Evolutionary conservation across 2,329 filamentous ascomycete species (phyloP).

Genomic region (Verticillium albo-atrum): DNA sequence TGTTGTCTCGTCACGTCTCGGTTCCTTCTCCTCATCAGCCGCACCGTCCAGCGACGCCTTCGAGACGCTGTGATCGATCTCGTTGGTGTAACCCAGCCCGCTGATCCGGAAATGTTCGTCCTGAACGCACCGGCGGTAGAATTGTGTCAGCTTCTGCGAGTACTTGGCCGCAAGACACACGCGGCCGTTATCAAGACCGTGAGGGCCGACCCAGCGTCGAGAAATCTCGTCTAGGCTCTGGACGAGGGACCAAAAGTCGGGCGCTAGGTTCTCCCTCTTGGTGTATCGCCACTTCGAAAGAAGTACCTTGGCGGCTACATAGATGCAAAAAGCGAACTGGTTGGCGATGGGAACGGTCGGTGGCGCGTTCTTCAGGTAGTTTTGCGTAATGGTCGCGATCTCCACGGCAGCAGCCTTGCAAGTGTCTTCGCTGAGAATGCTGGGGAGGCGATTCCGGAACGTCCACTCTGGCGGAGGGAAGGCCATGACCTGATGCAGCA

Average conservation of each 20-base stretch:
- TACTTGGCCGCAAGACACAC: conserved; percentile 11
- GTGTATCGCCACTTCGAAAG: conserved; percentile 25
- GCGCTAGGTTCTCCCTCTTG: conserved; percentile 10
- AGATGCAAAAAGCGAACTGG: conserved; percentile 39
- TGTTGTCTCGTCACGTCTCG: background rate
- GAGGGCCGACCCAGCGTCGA: conserved; percentile 13
- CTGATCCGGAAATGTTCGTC: conserved; percentile 8
- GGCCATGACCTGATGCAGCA: conserved; percentile 40
- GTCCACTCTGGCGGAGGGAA: conserved; percentile 31
- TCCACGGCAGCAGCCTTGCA: conserved; percentile 36
- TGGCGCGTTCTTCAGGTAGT: conserved; percentile 32
- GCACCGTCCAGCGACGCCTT: background rate
- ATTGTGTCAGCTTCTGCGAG: conserved; percentile 9
- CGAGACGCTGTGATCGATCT: conserved; percentile 3
- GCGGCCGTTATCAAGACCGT: background rate
- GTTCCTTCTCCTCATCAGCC: background rate
- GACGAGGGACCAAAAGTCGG: conserved; percentile 18
- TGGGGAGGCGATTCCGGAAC: conserved; percentile 30
- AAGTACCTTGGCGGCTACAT: conserved; percentile 33
- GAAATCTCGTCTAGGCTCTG: conserved; percentile 17
- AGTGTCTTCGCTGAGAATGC: conserved; percentile 35
- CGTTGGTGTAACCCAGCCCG: conserved; percentile 3
- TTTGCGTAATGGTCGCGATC: conserved; percentile 34
- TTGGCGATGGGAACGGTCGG: conserved; percentile 18
- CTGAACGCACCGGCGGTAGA: conserved; percentile 8